phyloP scores from a whole-genome alignment of 495 filamentous ascomycete species.

The Geoglossum glabrum region DNA sequence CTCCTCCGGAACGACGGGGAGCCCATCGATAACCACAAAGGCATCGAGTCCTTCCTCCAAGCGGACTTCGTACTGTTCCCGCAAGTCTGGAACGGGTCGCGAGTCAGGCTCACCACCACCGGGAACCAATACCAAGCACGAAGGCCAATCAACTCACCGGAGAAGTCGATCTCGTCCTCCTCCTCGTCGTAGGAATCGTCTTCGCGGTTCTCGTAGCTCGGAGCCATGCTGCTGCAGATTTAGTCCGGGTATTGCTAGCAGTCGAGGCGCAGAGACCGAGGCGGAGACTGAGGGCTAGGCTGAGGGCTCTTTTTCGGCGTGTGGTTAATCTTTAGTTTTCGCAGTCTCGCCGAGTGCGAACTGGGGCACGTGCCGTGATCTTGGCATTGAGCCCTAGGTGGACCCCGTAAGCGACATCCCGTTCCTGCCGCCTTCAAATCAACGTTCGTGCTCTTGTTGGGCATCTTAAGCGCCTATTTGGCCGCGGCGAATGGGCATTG shows the following conservation, averaged over 20 bases:
- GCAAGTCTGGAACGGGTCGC: slow-evolving; percentile 41
- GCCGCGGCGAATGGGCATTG: neutral
- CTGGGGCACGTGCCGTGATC: neutral
- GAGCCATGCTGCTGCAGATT: slow-evolving; percentile 34
- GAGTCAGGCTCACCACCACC: neutral
- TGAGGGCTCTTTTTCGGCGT: too few species aligned
- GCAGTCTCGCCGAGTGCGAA: neutral
- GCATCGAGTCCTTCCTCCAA: slow-evolving; percentile 88
- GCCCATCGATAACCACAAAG: slow-evolving; percentile 87
- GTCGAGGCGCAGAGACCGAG: too few species aligned
- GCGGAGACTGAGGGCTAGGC: neutral
- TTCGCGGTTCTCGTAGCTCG: slow-evolving; percentile 47
- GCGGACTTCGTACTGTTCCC: slow-evolving; percentile 83
- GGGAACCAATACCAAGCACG: slow-evolving; percentile 1
- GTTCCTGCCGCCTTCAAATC: neutral
- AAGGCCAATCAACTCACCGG: slow-evolving; percentile 29
- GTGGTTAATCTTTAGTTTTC: neutral
- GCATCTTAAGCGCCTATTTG: neutral
- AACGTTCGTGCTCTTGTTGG: neutral
- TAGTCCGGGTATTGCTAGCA: neutral
- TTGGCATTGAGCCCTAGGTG: neutral
- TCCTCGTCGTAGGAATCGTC: slow-evolving; percentile 46
- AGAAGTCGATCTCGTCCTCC: slow-evolving; percentile 84
- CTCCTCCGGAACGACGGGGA: slow-evolving; percentile 67
- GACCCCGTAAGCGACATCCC: neutral